Conservation (phyloP, 805 yeast species). For the Saccharomycopsis schoenii region DNA sequence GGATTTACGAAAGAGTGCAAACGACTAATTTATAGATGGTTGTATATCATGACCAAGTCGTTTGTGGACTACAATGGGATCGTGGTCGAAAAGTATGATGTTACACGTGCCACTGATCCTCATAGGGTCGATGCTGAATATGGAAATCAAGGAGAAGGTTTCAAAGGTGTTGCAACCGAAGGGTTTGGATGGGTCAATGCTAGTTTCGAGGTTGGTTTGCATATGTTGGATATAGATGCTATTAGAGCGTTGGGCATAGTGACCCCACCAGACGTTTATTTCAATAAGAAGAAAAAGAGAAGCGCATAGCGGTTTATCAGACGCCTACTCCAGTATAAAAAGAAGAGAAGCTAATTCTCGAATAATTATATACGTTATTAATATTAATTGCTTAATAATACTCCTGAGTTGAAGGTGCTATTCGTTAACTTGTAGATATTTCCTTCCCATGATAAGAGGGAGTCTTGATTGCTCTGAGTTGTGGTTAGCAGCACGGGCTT, state of each 20-base stretch:
- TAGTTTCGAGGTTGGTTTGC: slow-evolving; percentile 64
- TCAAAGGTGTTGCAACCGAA: slow-evolving; percentile 87
- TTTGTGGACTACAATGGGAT: slow-evolving; percentile 90
- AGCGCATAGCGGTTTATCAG: not conserved
- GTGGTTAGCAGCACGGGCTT: too few species aligned
- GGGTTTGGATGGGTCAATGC: slow-evolving; percentile 99
- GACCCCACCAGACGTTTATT: slow-evolving; percentile 60
- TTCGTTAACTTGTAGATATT: too few species aligned
- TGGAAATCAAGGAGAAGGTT: slow-evolving; percentile 92
- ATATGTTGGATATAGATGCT: slow-evolving; percentile 54
- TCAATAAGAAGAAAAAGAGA: slow-evolving; percentile 20
- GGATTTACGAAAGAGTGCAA: slow-evolving; percentile 56
- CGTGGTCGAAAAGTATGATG: slow-evolving; percentile 92
- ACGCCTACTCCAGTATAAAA: not conserved
- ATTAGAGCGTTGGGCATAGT: slow-evolving; percentile 71
- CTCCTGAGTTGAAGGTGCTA: too few species aligned
- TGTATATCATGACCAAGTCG: slow-evolving; percentile 79
- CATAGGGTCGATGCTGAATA: slow-evolving; percentile 83
- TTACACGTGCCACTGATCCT: slow-evolving; percentile 71
- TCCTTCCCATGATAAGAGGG: too few species aligned
- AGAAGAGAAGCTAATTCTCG: too few species aligned
- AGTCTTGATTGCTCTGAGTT: too few species aligned
- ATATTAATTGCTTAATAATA: too few species aligned
- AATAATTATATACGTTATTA: too few species aligned
- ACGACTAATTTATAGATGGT: slow-evolving; percentile 78